These are phyloP conservation scores for Diaporthe citri DNA, from an alignment of 2,329 filamentous ascomycete genomes.

Conservation along the genomic window DNA sequence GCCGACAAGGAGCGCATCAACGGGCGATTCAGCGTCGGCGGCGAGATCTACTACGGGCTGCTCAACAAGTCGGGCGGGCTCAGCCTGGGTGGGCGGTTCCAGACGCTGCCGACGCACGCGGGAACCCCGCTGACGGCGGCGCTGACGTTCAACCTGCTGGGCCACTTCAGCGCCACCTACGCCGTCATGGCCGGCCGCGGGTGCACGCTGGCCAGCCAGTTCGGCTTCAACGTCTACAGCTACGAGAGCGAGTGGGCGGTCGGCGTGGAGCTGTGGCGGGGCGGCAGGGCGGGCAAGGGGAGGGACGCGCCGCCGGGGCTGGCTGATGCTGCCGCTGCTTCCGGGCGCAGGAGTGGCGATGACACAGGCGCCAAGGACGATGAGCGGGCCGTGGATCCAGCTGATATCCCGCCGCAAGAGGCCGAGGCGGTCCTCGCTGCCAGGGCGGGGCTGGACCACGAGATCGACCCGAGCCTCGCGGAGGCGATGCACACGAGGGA, in stretches of 20 bases:
- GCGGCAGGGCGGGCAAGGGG: constrained; percentile 51
- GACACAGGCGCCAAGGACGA: too few species aligned
- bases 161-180: constrained; percentile 91
- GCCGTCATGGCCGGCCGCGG: constrained; percentile 83
- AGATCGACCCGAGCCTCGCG: background rate
- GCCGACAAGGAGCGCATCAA: constrained; percentile 72
- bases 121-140: constrained; percentile 96
- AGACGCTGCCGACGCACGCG: constrained; percentile 82
- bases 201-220: constrained; percentile 87
- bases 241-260: constrained; percentile 96
- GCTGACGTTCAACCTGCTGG: constrained; percentile 93
- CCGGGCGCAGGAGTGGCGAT: background rate
- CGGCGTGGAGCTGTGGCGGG: constrained; percentile 91
- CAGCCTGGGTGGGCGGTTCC: constrained; percentile 89
- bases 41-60: constrained; percentile 94
- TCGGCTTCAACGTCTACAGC: constrained; percentile 98
- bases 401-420: constrained; percentile 19
- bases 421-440: constrained; percentile 29
- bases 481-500: constrained; percentile 23
- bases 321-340: background rate
- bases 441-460: constrained; percentile 2
- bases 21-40: constrained; percentile 90
- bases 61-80: constrained; percentile 94
- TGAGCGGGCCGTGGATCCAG: background rate
- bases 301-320: background rate